Conservation (phyloP, 2,329 filamentous ascomycete genomes). For the Orbilia brochopaga region DNA sequence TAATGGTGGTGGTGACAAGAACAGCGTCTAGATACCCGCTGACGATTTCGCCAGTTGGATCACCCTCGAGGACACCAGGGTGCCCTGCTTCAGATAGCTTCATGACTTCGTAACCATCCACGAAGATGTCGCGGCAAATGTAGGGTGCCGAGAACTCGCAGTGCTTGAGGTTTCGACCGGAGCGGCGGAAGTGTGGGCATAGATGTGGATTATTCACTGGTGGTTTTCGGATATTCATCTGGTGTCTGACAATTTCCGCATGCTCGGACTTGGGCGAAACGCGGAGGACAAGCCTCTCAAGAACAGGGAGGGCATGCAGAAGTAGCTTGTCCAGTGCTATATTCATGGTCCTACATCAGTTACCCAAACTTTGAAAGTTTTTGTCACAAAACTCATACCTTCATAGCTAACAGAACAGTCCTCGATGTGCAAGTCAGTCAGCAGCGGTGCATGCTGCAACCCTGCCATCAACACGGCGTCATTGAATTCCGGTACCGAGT, state of each 20-base stretch:
- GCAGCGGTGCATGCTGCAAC: constrained; percentile 50
- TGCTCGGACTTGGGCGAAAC: constrained; percentile 50
- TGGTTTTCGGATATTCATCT: constrained; percentile 39
- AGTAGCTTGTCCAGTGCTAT: constrained; percentile 40
- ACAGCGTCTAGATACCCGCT: constrained; percentile 49
- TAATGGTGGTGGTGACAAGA: constrained; percentile 49
- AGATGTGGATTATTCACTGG: constrained; percentile 50
- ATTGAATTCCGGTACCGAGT: constrained; percentile 53
- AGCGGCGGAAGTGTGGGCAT: constrained; percentile 52
- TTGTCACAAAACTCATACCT: constrained; percentile 23
- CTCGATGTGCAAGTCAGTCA: constrained; percentile 52
- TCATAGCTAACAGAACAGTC: constrained; percentile 50
- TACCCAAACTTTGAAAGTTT: not conserved
- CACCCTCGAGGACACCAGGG: constrained; percentile 47
- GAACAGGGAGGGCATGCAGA: constrained; percentile 49
- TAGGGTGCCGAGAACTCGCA: constrained; percentile 52
- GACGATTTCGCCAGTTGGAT: constrained; percentile 30
- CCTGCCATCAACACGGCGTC: constrained; percentile 53
- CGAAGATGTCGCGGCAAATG: constrained; percentile 53
- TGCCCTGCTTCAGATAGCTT: constrained; percentile 52
- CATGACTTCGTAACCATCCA: constrained; percentile 51
- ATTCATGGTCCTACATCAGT: not conserved
- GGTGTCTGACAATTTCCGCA: constrained; percentile 50
- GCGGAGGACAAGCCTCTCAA: constrained; percentile 51
- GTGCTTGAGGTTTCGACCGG: constrained; percentile 52